Evolutionary conservation across 768 basidiomycete genomes (phyloP).

Genomic region (Tremella yokohamensis): DNA sequence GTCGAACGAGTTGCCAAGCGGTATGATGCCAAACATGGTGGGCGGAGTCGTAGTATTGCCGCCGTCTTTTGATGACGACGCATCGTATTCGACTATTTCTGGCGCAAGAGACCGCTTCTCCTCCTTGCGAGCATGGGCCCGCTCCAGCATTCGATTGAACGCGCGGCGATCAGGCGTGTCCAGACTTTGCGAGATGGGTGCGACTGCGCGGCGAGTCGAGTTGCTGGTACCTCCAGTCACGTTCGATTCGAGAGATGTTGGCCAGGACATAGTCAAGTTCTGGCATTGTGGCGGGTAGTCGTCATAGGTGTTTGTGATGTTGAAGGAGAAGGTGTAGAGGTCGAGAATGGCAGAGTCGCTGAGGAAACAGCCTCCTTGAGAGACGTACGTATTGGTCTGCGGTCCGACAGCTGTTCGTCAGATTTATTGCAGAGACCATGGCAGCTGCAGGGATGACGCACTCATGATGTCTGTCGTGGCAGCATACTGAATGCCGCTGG

Average conservation of each 20-base stretch:
- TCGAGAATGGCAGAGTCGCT: constrained; percentile 31
- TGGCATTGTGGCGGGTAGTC: constrained; percentile 40
- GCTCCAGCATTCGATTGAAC: background rate
- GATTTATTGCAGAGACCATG: background rate
- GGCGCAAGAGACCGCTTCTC: background rate
- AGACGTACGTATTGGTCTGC: constrained; percentile 7
- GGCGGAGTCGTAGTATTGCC: constrained; percentile 45
- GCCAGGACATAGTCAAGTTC: constrained; percentile 40
- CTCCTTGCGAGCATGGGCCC: background rate
- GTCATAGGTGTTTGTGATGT: constrained; percentile 22
- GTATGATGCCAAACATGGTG: constrained; percentile 46
- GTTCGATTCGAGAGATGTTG: constrained; percentile 37
- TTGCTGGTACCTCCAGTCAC: constrained; percentile 16
- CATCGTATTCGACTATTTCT: constrained; percentile 6
- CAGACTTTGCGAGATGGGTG: background rate
- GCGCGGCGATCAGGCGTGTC: background rate
- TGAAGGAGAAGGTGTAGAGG: constrained; percentile 43
- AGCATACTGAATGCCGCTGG: constrained; percentile 36
- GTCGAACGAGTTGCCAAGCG: constrained; percentile 41
- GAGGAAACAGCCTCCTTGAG: constrained; percentile 28
- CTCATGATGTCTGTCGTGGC: constrained; percentile 44
- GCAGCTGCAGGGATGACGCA: constrained; percentile 11
- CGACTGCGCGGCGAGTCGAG: background rate
- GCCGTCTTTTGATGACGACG: constrained; percentile 22
- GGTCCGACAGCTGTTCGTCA: constrained; percentile 19